phyloP scores from a whole-genome alignment of 352 stramenopile species.

The Globisporangium rhizosaccharum region DNA sequence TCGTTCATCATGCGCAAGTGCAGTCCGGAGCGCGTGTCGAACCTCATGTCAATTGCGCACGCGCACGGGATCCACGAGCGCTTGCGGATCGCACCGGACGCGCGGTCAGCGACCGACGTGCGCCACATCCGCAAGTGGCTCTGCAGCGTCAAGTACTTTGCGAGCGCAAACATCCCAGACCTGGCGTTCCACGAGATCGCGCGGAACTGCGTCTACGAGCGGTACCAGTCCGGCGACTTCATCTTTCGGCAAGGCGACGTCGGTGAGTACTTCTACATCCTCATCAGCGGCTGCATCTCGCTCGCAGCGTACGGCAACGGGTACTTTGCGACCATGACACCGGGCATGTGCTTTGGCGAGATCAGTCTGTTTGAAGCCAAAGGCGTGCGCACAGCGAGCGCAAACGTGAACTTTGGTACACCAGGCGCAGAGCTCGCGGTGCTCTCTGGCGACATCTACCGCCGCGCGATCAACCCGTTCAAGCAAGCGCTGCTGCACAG shows the following conservation, averaged over 20 bases:
- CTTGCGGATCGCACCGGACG: constrained; percentile 30
- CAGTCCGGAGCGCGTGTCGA: constrained; percentile 28
- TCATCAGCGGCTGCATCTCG: constrained; percentile 58
- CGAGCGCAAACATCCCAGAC: constrained; percentile 47
- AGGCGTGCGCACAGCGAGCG: constrained; percentile 49
- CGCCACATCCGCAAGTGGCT: constrained; percentile 69
- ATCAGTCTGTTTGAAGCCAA: constrained; percentile 58
- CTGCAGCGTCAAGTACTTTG: constrained; percentile 58
- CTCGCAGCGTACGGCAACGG: constrained; percentile 63
- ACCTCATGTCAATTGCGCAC: constrained; percentile 29
- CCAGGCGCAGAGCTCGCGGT: constrained; percentile 45
- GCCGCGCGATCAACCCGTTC: constrained; percentile 60
- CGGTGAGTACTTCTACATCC: constrained; percentile 66
- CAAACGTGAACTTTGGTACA: constrained; percentile 53
- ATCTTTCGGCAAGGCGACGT: constrained; percentile 70
- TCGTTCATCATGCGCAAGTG: constrained; percentile 41
- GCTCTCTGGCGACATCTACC: constrained; percentile 59
- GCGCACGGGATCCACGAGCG: constrained; percentile 26
- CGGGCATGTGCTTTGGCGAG: constrained; percentile 63
- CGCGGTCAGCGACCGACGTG: constrained; percentile 32
- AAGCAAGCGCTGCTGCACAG: constrained; percentile 58
- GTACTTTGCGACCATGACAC: constrained; percentile 62
- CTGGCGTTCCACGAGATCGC: constrained; percentile 47
- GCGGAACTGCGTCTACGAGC: constrained; percentile 33
- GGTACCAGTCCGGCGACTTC: constrained; percentile 40